Base-by-base conservation (phyloP, 108 stramenopile species). In the Skeletonema costatum region DNA sequence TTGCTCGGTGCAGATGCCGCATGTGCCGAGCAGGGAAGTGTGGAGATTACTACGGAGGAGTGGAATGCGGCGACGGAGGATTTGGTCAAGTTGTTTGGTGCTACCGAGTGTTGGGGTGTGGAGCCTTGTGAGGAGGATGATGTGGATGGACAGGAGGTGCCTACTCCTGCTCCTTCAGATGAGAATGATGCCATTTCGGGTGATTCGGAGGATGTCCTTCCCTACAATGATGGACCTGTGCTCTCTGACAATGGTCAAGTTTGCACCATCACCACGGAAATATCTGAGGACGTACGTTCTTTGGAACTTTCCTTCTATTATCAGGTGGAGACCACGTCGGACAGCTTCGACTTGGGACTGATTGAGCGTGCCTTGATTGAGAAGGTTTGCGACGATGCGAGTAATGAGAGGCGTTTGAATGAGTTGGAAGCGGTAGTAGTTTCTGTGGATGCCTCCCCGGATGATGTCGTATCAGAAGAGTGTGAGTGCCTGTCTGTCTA, bases 281-380 rank as follows among this genome's bases (percentile, higher is more conserved):
- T 29, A 42, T 44, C 48, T 33, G 32, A 33, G 2, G 38, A 14
- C 8, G 35, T 58, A 31, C 64, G 66, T 48, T 17, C 53, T 13
- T 32, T 75, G 29, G 74, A 60, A 16, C 65, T 75, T 5, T 60
- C 74, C 30, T 75, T 66, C 36, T 75, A 38, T n/a, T 75, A 75
- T 25, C 65, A 39, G 21, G 32, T 75, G 12, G 74, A 75, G 59
- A 67, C 74, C 41, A 31, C 65, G 36, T 60, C 74, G 2, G 36
- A 19, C 36, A 25, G 60, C 31, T 21, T 65, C 16, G 21, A 33
- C 35, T 21, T 75, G 48, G 58, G 66, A 46, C 64, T n/a, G 1
- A 67, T 75, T 35, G 74, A 75, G 38, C 65, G 66, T 29, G 44
- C 33, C 12, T 66, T 75, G 29, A 56, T 75, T 4, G 48, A 2